Conservation (phyloP, 257 asterid species). For the Rauvolfia tetraphylla region DNA sequence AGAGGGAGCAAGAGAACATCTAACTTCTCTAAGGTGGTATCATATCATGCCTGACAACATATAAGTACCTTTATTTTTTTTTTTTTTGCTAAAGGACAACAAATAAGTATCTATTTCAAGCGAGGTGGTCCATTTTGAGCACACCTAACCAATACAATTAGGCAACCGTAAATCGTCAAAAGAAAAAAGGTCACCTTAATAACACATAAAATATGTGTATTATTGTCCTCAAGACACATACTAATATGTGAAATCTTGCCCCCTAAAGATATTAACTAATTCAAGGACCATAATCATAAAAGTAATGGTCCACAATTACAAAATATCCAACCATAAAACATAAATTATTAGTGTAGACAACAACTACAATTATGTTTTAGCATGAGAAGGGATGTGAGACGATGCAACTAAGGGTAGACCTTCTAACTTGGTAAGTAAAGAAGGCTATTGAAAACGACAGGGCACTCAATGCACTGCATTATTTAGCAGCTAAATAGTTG, state of each 20-base stretch:
- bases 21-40: not conserved
- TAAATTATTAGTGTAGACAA: not conserved
- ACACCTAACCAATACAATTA: not conserved
- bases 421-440: slow-evolving; percentile 1
- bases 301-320: slow-evolving; percentile 2
- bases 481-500: slow-evolving; percentile 18
- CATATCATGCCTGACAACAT: not conserved
- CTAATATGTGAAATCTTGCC: not conserved
- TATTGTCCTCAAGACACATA: not conserved
- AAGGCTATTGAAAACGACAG: slow-evolving; percentile 39
- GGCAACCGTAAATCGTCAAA: not conserved
- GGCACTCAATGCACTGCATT: slow-evolving; percentile 39
- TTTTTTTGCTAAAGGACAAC: not conserved
- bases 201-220: not conserved
- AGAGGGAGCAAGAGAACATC: not conserved
- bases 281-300: not conserved
- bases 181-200: slow-evolving; percentile 1
- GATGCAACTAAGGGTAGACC: not conserved
- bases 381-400: not conserved
- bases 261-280: not conserved
- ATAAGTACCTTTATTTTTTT: not conserved
- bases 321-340: slow-evolving; percentile 7
- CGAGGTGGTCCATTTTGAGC: not conserved
- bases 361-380: not conserved
- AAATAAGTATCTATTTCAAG: slow-evolving; percentile 1